Evolutionary conservation across 2,329 filamentous ascomycete species (phyloP).

Genomic region (Talaromyces funiculosus): DNA sequence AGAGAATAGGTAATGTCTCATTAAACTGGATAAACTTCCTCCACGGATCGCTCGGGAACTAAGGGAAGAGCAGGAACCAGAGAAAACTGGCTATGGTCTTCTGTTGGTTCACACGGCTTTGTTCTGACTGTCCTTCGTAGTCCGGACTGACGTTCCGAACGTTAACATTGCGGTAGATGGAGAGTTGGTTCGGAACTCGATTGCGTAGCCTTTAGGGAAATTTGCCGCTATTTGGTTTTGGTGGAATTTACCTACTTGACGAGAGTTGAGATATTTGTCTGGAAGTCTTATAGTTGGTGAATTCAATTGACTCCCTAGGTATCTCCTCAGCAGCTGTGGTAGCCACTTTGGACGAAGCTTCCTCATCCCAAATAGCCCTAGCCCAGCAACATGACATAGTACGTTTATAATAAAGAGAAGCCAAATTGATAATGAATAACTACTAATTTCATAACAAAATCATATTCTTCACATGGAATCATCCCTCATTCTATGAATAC

Average conservation of each 20-base stretch:
- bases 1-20: background rate
- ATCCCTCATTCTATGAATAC: background rate
- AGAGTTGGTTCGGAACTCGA: conserved; percentile 4
- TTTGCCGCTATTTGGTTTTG: too few species aligned
- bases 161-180: conserved; percentile 11
- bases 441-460: background rate
- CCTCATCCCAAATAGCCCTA: background rate
- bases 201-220: conserved; percentile 11
- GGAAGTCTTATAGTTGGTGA: too few species aligned
- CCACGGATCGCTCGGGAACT: conserved; percentile 9
- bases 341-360: too few species aligned
- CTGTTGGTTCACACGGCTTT: background rate
- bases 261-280: background rate
- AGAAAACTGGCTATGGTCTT: background rate
- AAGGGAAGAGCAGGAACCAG: background rate
- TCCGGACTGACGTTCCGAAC: conserved; percentile 8
- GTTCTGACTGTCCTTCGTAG: background rate
- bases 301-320: too few species aligned
- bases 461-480: background rate
- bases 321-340: too few species aligned
- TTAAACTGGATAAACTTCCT: background rate
- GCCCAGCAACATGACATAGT: background rate
- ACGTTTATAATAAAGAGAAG: too few species aligned
- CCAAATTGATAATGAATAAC: background rate
- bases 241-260: too few species aligned